Base-by-base conservation (phyloP, 441 rosid species). In the Croton laevigatus region DNA sequence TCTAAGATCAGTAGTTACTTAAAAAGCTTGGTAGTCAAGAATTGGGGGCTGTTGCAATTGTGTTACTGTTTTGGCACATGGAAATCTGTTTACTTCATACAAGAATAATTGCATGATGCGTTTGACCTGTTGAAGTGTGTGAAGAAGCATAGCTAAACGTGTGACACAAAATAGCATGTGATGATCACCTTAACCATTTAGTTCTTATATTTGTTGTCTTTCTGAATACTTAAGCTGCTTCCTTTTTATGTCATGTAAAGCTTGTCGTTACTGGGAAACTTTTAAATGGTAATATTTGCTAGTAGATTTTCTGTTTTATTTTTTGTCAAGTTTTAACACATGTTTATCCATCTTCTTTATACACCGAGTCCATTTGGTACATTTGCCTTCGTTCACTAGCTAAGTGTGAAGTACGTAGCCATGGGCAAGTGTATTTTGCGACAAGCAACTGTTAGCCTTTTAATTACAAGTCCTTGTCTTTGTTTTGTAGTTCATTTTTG, bases 61-160 rank as follows among this genome's bases (percentile, higher is more conserved):
- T 38, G 23, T 61, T 58, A 58, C 74, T 54, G 38, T 54, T 72
- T 58, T 40, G 46, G 71, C 51, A 38, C 34, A 66, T 71, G 71
- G 68, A 79, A 76, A 77, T 40, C 32, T 74, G 72, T 72, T 73
- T 65, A 36, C 76, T 72, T 70, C 65, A 71, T 73, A 61, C 76
- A 75, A 78, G 80, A 80, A 83, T 68, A 80, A 81, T 48, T 69
- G 42, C 68, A 65, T 70, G 77, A 67, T 64, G 81, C 36, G 19
- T 59, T 69, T 75, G 73, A 67, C 72, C 19, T 72, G 71, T 72
- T 76, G 76, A 75, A 76, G 73, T 22, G 61, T 66, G 80, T 74
- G 81, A 66, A 73, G 73, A 75, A 69, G 72, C 44, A 75, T 61
- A 81, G 68, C 59, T 60, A 49, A 27, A 57, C 17, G 59, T 68